Conservation (phyloP, 805 yeast species). For the Pichia deserticola region DNA sequence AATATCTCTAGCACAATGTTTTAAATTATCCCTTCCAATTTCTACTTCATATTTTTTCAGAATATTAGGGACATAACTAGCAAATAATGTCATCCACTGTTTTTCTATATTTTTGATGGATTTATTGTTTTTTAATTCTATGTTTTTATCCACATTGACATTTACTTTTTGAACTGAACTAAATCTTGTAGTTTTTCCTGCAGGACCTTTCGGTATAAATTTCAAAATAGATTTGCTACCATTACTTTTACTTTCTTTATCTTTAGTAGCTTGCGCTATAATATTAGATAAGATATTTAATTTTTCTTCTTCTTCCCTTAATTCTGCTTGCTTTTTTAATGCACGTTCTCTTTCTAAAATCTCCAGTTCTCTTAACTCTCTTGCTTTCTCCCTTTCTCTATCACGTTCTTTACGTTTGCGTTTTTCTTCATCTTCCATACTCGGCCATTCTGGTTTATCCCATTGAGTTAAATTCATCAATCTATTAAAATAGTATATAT, state of each 20-base stretch:
- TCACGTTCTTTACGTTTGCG: conserved; percentile 12
- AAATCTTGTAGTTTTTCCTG: background rate
- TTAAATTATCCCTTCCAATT: conserved; percentile 65
- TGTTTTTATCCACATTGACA: background rate
- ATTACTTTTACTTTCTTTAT: background rate
- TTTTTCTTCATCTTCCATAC: conserved; percentile 3
- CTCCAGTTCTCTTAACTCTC: conserved; percentile 24
- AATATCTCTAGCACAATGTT: conserved; percentile 73
- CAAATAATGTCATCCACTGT: conserved; percentile 48
- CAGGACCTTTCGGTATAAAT: too few relatives aligned
- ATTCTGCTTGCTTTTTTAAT: conserved; percentile 23
- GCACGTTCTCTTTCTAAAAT: conserved; percentile 30
- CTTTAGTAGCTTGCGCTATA: conserved; percentile 24
- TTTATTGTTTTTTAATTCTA: conserved; percentile 18
- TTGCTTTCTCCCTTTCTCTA: conserved; percentile 20
- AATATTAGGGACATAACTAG: conserved; percentile 71
- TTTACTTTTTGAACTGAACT: background rate
- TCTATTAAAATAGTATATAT: conserved; percentile 49
- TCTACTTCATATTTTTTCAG: conserved; percentile 57
- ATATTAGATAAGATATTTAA: conserved; percentile 21
- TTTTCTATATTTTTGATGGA: conserved; percentile 19
- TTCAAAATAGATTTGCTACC: background rate
- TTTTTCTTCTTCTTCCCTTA: conserved; percentile 20
- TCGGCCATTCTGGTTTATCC: conserved; percentile 42
- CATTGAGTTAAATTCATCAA: conserved; percentile 43